Conservation (phyloP, 768 basidiomycete genomes). For the Auriscalpium orientale region DNA sequence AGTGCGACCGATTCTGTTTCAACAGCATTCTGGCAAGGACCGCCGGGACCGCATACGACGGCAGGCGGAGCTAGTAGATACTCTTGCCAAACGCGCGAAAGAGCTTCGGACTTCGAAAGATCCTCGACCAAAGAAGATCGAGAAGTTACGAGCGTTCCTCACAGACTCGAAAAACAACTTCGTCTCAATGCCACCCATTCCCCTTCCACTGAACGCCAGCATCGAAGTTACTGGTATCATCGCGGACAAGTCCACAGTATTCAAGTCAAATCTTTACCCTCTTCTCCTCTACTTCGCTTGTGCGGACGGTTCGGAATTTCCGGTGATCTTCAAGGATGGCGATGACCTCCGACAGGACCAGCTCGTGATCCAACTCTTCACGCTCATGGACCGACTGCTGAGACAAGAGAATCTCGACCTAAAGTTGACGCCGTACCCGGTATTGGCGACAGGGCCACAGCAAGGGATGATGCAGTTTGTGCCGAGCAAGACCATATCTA, state of each 20-base stretch:
- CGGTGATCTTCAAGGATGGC: constrained; percentile 97
- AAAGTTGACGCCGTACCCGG: constrained; percentile 85
- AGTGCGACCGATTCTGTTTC: background rate
- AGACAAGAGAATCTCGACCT: constrained; percentile 94
- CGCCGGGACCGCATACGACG: constrained; percentile 84
- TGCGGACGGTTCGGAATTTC: constrained; percentile 77
- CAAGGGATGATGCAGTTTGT: constrained; percentile 98
- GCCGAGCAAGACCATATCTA: constrained; percentile 90
- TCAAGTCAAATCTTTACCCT: constrained; percentile 95
- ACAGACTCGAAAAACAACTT: constrained; percentile 82
- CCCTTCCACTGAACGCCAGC: constrained; percentile 86
- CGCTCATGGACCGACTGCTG: constrained; percentile 90
- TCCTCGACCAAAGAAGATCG: constrained; percentile 93
- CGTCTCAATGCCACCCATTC: constrained; percentile 69
- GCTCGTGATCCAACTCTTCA: constrained; percentile 96
- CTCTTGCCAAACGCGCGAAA: constrained; percentile 76
- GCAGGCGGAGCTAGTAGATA: constrained; percentile 85
- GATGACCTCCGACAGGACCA: constrained; percentile 99
- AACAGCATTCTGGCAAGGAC: constrained; percentile 56
- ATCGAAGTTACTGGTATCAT: constrained; percentile 81
- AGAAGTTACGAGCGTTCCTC: constrained; percentile 81
- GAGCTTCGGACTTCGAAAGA: constrained; percentile 89
- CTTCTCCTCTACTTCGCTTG: constrained; percentile 87
- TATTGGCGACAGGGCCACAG: constrained; percentile 82
- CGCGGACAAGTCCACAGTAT: constrained; percentile 88